A percentile compares a stretch with the other conserved stretches of the same genome.
Evolutionary conservation across 2,329 filamentous ascomycete species (phyloP).

Genomic region (Pezicula carpinea): DNA sequence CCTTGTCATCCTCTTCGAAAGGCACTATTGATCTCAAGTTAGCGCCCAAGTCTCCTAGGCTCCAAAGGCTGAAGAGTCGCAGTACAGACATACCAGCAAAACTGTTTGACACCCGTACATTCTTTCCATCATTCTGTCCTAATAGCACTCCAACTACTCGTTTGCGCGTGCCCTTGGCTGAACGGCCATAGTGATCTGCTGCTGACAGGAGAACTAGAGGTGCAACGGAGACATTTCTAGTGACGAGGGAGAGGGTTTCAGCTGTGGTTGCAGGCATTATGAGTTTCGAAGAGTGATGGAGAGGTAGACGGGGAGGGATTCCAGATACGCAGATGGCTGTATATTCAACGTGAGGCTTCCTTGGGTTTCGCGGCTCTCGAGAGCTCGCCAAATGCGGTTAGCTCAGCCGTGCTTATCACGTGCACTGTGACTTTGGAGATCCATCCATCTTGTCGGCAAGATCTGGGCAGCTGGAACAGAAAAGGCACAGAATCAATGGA

Average conservation of each 20-base stretch:
- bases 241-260: constrained; percentile 92
- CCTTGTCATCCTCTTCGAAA: constrained; percentile 98
- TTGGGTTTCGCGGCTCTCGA: constrained; percentile 18
- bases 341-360: constrained; percentile 16
- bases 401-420: constrained; percentile 6
- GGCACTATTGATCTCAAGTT: constrained; percentile 58
- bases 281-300: constrained; percentile 18
- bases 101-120: constrained; percentile 96
- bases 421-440: too few relatives aligned
- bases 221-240: constrained; percentile 91
- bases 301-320: constrained; percentile 9
- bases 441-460: too few relatives aligned
- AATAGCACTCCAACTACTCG: constrained; percentile 92
- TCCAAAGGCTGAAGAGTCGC: neutral
- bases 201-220: constrained; percentile 95
- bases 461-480: too few relatives aligned
- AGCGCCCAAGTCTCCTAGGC: neutral
- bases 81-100: constrained; percentile 70
- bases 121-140: constrained; percentile 93
- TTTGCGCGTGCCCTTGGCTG: constrained; percentile 78
- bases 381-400: constrained; percentile 13
- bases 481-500: too few relatives aligned
- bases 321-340: constrained; percentile 7
- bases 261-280: constrained; percentile 94
- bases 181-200: constrained; percentile 97